These are phyloP conservation scores for Schizophyllum commune DNA, from an alignment of 1,284 basidiomycete genomes.

Conservation along the genomic window DNA sequence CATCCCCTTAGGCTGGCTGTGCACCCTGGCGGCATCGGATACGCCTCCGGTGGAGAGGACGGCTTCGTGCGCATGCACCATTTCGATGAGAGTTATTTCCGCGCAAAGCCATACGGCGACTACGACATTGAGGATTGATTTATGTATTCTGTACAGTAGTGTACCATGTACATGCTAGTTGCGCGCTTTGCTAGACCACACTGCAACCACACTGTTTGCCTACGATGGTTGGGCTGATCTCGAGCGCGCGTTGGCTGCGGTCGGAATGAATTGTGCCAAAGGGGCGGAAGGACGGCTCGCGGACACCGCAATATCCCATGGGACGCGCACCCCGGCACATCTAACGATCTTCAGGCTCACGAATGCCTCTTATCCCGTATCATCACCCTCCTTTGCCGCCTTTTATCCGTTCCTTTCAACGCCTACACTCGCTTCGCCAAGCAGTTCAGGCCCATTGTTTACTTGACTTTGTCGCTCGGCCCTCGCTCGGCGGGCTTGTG, in stretches of 20 bases:
- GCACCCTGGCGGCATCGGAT: constrained; percentile 83
- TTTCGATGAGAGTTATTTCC: constrained; percentile 90
- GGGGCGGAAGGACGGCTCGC: too few species aligned
- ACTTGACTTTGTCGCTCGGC: neutral
- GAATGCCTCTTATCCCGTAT: too few species aligned
- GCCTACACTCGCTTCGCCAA: too few species aligned
- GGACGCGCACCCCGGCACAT: too few species aligned
- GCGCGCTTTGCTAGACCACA: neutral
- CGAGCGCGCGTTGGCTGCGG: too few species aligned
- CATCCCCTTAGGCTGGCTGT: constrained; percentile 66
- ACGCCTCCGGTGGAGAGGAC: constrained; percentile 95
- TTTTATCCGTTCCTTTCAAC: too few species aligned
- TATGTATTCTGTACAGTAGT: constrained; percentile 1
- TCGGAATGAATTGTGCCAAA: too few species aligned
- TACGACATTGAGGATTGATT: constrained; percentile 64
- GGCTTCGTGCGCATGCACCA: constrained; percentile 91
- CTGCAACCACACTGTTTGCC: too few species aligned
- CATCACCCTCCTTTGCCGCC: too few species aligned
- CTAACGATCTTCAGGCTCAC: too few species aligned
- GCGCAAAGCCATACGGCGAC: constrained; percentile 84
- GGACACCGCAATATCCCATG: too few species aligned
- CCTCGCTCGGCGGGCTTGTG: neutral
- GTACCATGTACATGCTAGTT: neutral
- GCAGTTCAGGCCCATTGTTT: neutral
- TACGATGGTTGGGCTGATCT: too few species aligned